Base-by-base conservation (phyloP, 2,329 filamentous ascomycete genomes). In the Fusarium sp. region DNA sequence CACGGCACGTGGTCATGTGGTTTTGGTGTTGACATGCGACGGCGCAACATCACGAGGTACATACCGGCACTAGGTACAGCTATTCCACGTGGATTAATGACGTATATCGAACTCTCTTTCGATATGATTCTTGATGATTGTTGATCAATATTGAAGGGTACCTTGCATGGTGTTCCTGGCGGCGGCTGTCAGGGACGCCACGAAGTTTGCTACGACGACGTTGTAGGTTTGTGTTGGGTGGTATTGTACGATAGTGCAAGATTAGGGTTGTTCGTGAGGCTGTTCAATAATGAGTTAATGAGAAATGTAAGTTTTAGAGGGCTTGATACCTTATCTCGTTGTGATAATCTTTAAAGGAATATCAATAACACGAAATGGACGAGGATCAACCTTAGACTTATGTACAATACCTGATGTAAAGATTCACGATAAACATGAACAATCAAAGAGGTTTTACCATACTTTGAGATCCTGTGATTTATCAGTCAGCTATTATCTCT, bases 1-100 rank as follows among this genome's bases (percentile, higher is more conserved):
- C 74, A 76, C 68, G 65, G 67, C 68, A 67, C 67, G 61, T 68
- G 59, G 74, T 76, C 74, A 76, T 50, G 66, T 72, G 74, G 64
- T 37, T 59, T 48, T 72, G 66, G 63, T 70, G 68, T 74, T 72
- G 71, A 72, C 66, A 68, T 73, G 74, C 69, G 68, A 65, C 63
- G 50, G 21, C 48, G 30, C 42, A 45, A 40, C 53, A 65, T 74
- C 74, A 75, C 71, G 59, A 69, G 73, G 64, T 50, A 51, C 25
- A 50, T 37, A 14, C 48, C 34, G 55, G 56, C 49, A 18, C 37
- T 53, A 53, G 50, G 48, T 49, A 25, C 40, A 48, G 54, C 23
- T 14, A 20, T 72, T 70, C 72, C 72, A 72, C 72, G 65, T 74
- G 72, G 55, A 61, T 40, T 30, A 48, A 69, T 71, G 68, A 72